phyloP scores from a whole-genome alignment of 1,284 basidiomycete genomes.

The Cutaneotrichosporon dermatis region DNA sequence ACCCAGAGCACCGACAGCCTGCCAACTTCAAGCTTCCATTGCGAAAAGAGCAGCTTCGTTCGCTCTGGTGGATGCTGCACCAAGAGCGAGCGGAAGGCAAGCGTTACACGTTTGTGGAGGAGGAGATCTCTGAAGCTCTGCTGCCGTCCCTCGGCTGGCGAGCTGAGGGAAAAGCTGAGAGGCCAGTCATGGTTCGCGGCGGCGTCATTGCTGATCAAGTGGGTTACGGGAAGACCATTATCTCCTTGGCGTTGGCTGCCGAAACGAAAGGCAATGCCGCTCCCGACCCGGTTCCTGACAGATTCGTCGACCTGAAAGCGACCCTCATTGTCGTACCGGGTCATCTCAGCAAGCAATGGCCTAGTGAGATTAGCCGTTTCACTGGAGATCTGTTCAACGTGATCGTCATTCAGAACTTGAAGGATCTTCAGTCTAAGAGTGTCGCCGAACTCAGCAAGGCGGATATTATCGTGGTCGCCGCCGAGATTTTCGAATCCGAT shows the following conservation, averaged over 20 bases:
- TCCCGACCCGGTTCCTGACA: conserved; percentile 50
- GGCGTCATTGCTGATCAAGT: conserved; percentile 94
- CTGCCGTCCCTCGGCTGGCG: conserved; percentile 84
- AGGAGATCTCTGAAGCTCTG: conserved; percentile 87
- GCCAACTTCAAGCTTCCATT: conserved; percentile 66
- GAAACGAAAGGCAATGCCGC: conserved; percentile 55
- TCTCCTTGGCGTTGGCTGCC: conserved; percentile 77
- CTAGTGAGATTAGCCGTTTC: conserved; percentile 79
- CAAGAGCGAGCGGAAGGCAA: conserved; percentile 66
- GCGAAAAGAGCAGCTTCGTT: conserved; percentile 81
- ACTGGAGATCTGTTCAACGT: conserved; percentile 55
- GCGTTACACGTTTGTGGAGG: conserved; percentile 70
- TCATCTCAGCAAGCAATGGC: conserved; percentile 86
- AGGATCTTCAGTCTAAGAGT: conserved; percentile 68
- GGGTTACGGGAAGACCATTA: conserved; percentile 94
- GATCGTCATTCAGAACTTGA: conserved; percentile 61
- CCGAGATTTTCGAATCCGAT: conserved; percentile 72
- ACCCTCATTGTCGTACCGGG: conserved; percentile 84
- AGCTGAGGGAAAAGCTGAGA: conserved; percentile 80
- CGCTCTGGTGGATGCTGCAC: conserved; percentile 84
- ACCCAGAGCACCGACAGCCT: conserved; percentile 71
- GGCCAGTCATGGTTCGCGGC: conserved; percentile 70
- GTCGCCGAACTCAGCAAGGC: conserved; percentile 73
- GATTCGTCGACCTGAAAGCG: conserved; percentile 63
- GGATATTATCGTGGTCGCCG: conserved; percentile 82